Evolutionary conservation across 2,329 filamentous ascomycete genomes (phyloP), one percentile per base, ranked within the genome.

Genomic region (Mariannaea sp.): DNA sequence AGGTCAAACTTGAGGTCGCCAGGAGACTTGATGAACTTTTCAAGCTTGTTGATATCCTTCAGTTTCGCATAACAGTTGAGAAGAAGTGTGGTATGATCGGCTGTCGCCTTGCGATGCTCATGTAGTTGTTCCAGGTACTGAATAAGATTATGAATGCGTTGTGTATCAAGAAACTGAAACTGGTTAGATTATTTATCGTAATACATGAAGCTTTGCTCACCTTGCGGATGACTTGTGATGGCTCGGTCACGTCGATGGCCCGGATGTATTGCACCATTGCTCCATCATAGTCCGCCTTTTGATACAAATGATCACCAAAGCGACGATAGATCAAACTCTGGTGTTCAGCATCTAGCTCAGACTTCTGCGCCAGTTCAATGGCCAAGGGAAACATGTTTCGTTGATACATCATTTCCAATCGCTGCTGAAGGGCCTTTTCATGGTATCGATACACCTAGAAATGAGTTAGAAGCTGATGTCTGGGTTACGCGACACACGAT

Each of bases 231-330:
- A 97, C 91, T 68, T 97, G 93, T 2, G 93, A 97, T 6, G 93
- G 93, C 66, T 97, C 93, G 0, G 93, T 97, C 54, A 90, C 94
- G 68, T 97, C 92, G 55, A 99, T 97, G 0, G 95, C 93, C 63
- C 91, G 89, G 57, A 99, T 85, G 68, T 99, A 99, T 71, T 97
- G 94, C 65, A 95, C 88, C 95, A 99, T 99, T n/a, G 95, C 92
- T 6, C 90, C 94, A 68, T 99, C 94, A 67, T 93, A 99, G 68
- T 97, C 92, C 4, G 89, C 91, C 67, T 96, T 96, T 60, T 95
- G 90, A 66, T 99, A 97, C 3, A 97, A 74, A 66, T 93, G 90
- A 69, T 99, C 94, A 10, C 93, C 94, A 71, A 96, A 97, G 69
- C 88, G 92, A 53, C 93, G 86, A 68, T 93, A 95, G 53, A 99